These are phyloP conservation scores for Solanum chmielewskii DNA, from an alignment of 257 asterid species.

Conservation along the genomic window DNA sequence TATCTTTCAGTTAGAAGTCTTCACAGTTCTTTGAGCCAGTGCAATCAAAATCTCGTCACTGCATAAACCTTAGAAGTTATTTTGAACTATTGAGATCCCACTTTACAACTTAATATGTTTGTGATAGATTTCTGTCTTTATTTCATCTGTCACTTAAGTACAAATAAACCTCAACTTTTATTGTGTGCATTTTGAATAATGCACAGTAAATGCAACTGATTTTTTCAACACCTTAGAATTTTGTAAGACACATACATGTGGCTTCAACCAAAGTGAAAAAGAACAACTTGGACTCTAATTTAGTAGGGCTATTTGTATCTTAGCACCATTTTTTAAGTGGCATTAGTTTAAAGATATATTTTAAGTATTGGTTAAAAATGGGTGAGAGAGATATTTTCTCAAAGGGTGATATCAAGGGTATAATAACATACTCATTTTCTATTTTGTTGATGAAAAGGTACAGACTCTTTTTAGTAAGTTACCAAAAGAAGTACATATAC, in stretches of 20 bases:
- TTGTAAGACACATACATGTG: not conserved
- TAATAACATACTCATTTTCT: not conserved
- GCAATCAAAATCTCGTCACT: not conserved
- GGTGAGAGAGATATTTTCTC: not conserved
- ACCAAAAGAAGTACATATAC: not conserved
- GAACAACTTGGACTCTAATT: not conserved
- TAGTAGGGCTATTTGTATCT: not conserved
- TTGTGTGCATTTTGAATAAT: not conserved
- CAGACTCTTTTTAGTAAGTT: not conserved
- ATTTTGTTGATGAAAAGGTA: not conserved
- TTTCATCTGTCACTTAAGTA: not conserved
- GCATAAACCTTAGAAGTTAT: not conserved
- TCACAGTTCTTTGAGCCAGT: not conserved
- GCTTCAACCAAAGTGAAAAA: not conserved
- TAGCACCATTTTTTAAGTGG: not conserved
- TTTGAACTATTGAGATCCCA: not conserved
- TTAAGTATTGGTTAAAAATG: not conserved
- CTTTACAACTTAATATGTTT: not conserved
- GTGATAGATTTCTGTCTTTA: not conserved
- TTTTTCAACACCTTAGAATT: not conserved
- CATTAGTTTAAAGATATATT: not conserved
- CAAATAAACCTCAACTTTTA: not conserved
- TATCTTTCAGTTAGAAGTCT: not conserved
- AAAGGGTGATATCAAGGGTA: not conserved
- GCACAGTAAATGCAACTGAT: not conserved